Evolutionary conservation across 352 stramenopile genomes (phyloP).

Genomic region (Pythium folliculosum): DNA sequence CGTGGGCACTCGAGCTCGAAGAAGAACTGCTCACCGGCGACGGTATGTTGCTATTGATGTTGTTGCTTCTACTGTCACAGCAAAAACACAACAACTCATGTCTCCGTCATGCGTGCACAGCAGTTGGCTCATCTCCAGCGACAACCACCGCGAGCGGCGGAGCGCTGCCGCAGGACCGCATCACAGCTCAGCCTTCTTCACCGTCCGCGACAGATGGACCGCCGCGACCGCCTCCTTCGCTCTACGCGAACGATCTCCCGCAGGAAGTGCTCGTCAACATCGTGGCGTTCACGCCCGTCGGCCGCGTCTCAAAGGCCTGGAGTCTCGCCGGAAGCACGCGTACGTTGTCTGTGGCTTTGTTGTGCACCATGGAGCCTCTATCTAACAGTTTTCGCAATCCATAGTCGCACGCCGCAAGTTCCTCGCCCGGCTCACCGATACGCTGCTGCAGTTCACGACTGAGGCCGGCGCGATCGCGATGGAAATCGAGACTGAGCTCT

Average conservation of each 20-base stretch:
- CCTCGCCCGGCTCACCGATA: slow-evolving; percentile 48
- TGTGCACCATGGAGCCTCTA: background rate
- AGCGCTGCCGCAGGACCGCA: background rate
- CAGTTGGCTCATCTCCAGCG: background rate
- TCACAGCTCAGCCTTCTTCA: background rate
- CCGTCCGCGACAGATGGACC: background rate
- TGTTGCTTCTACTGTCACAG: background rate
- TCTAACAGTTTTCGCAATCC: background rate
- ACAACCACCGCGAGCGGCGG: background rate
- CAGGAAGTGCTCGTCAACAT: slow-evolving; percentile 76
- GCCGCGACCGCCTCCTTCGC: background rate
- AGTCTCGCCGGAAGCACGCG: slow-evolving; percentile 67
- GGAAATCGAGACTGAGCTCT: slow-evolving; percentile 63
- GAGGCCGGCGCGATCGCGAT: slow-evolving; percentile 48
- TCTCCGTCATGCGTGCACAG: background rate
- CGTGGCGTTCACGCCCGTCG: slow-evolving; percentile 68
- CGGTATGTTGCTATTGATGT: slow-evolving; percentile 23
- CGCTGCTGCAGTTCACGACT: slow-evolving; percentile 50
- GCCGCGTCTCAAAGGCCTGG: slow-evolving; percentile 81
- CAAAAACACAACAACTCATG: too few relatives aligned
- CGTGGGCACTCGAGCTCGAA: slow-evolving; percentile 72
- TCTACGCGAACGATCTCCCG: slow-evolving; percentile 53
- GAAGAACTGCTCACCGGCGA: slow-evolving; percentile 52
- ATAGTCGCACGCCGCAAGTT: slow-evolving; percentile 68
- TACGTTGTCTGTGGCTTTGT: slow-evolving; percentile 21